Conservation (phyloP, 176 grass and related monocot species). For the Typha latifolia region DNA sequence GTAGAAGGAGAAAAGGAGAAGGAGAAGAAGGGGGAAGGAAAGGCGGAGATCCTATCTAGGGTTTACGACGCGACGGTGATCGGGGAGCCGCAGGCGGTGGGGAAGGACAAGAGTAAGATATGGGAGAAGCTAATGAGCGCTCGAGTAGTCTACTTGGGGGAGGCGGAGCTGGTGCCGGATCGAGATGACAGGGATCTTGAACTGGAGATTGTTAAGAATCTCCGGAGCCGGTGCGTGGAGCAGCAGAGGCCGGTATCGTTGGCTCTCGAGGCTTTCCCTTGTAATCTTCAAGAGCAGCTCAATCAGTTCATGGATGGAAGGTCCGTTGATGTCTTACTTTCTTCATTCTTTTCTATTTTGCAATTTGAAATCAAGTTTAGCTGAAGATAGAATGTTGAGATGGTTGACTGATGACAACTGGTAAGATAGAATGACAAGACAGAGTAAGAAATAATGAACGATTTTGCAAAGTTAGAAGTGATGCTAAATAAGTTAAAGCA, state of each 20-base stretch:
- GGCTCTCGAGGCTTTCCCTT: slow-evolving; percentile 70
- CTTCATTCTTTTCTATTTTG: neutral
- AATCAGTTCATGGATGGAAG: slow-evolving; percentile 74
- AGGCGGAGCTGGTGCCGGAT: slow-evolving; percentile 89
- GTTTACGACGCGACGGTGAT: slow-evolving; percentile 93
- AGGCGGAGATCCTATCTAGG: slow-evolving; percentile 53
- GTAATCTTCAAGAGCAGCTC: slow-evolving; percentile 71
- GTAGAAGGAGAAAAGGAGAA: slow-evolving; percentile 1
- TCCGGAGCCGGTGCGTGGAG: slow-evolving; percentile 42
- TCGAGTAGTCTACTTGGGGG: slow-evolving; percentile 81
- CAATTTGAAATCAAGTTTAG: neutral
- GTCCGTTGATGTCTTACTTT: slow-evolving; percentile 21
- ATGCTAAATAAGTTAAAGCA: too few relatives aligned
- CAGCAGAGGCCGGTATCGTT: slow-evolving; percentile 43
- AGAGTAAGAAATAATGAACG: too few relatives aligned
- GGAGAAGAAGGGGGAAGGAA: slow-evolving; percentile 16
- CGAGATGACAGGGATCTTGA: slow-evolving; percentile 68
- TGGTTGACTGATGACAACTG: too few relatives aligned
- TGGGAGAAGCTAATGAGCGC: slow-evolving; percentile 98
- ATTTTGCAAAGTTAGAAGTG: too few relatives aligned
- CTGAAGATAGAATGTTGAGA: too few relatives aligned
- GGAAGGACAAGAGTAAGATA: slow-evolving; percentile 72
- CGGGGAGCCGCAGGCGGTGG: slow-evolving; percentile 78
- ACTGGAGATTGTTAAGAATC: slow-evolving; percentile 72
- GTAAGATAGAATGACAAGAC: too few relatives aligned